Evolutionary conservation across 2,329 filamentous ascomycete species (phyloP).

Genomic region (Colletotrichum sp.): DNA sequence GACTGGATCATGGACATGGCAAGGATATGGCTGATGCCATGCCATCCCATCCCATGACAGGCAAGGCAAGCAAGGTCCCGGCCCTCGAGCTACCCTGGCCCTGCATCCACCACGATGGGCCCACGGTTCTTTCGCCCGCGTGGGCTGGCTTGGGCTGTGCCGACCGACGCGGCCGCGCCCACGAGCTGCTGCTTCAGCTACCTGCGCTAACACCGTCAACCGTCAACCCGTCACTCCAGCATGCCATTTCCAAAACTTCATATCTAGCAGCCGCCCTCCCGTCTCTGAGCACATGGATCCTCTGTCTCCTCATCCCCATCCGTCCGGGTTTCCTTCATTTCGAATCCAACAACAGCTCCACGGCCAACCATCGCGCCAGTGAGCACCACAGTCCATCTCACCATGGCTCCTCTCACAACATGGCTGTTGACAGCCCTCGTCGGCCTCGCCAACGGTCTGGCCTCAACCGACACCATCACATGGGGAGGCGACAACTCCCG

Average conservation of each 20-base stretch:
- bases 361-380: not conserved
- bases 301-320: not conserved
- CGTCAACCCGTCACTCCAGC: not conserved
- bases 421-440: conserved; percentile 31
- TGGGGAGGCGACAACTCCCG: conserved; percentile 64
- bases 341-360: not conserved
- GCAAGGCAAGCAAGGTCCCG: not conserved
- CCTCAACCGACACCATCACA: conserved; percentile 60
- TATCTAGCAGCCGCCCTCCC: conserved; percentile 8
- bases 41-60: not conserved
- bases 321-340: conserved; percentile 16
- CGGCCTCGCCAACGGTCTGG: conserved; percentile 35
- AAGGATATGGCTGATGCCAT: conserved; percentile 6
- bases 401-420: conserved; percentile 13
- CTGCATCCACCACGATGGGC: not conserved
- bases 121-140: not conserved
- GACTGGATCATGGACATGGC: not conserved
- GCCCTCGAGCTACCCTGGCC: not conserved
- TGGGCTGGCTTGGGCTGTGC: conserved; percentile 3
- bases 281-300: not conserved
- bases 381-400: not conserved
- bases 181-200: not conserved
- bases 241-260: not conserved
- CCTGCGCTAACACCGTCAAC: not conserved
- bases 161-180: not conserved